Conservation (phyloP, 139 green algal species). For the Pycnococcus provasolii region DNA sequence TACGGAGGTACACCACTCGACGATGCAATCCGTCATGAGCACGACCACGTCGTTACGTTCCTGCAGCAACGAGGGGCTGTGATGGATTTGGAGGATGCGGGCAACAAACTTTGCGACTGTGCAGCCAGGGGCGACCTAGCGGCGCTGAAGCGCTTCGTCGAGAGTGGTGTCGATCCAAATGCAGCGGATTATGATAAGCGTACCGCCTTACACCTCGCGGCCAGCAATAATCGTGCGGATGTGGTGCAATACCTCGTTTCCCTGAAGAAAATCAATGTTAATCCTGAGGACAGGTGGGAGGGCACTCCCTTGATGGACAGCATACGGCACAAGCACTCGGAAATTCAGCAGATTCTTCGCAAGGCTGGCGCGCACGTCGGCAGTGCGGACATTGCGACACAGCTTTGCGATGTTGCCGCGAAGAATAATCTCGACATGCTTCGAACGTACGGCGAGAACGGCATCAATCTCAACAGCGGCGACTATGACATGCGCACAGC, state of each 20-base stretch:
- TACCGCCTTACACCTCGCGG: conserved; percentile 40
- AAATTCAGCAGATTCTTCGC: background rate
- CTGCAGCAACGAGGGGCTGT: background rate
- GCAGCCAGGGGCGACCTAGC: conserved; percentile 8
- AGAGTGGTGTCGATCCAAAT: conserved; percentile 35
- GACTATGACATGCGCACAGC: conserved; percentile 18
- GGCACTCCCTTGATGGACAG: conserved; percentile 28
- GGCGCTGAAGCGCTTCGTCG: conserved; percentile 24
- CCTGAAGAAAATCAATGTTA: conserved; percentile 14
- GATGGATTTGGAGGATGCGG: conserved; percentile 3
- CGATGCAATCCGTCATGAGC: conserved; percentile 1
- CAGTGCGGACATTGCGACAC: background rate
- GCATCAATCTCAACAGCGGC: background rate
- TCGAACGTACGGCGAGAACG: background rate
- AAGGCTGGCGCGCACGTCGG: background rate
- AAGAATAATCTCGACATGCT: background rate
- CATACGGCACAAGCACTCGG: conserved; percentile 18
- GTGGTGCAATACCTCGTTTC: conserved; percentile 30
- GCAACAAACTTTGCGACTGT: background rate
- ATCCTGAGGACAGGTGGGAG: conserved; percentile 27
- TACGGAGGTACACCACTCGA: background rate
- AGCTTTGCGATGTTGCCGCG: conserved; percentile 4
- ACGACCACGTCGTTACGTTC: background rate
- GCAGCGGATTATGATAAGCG: conserved; percentile 39
- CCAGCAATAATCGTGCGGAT: conserved; percentile 14